These are phyloP conservation scores for Salix viminalis DNA, from an alignment of 345 rosid species.

Conservation along the genomic window DNA sequence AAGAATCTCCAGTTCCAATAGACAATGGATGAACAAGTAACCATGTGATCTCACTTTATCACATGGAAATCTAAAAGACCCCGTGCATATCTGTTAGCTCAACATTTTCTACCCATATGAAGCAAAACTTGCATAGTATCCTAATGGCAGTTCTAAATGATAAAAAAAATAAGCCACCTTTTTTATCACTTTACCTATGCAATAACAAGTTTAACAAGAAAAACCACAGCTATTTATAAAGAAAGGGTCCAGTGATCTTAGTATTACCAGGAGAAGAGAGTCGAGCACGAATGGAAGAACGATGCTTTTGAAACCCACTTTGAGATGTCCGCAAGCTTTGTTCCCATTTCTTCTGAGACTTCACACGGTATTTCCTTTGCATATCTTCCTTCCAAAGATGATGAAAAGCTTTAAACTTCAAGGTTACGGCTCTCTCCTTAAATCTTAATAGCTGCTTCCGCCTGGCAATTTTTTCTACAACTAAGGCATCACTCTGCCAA, in stretches of 20 bases:
- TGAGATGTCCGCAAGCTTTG: conserved; percentile 40
- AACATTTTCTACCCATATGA: background rate
- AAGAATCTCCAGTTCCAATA: background rate
- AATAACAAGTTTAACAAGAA: background rate
- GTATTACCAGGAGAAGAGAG: conserved; percentile 59
- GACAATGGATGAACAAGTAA: background rate
- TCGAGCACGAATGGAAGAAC: conserved; percentile 65
- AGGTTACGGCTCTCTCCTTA: conserved; percentile 70
- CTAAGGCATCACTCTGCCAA: conserved; percentile 29
- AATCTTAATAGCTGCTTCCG: conserved; percentile 47
- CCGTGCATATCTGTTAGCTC: background rate
- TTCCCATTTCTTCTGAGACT: conserved; percentile 64
- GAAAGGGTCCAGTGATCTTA: background rate
- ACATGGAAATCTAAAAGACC: background rate
- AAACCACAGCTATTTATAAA: background rate
- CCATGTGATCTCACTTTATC: background rate
- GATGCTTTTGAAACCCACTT: conserved; percentile 52
- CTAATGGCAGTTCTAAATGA: background rate
- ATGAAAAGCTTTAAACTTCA: conserved; percentile 73
- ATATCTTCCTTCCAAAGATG: conserved; percentile 87
- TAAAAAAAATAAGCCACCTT: background rate
- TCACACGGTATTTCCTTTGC: conserved; percentile 54
- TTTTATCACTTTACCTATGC: background rate
- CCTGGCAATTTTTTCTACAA: conserved; percentile 44
- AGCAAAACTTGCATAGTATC: background rate